Percentiles rank a stretch among this genome's conserved stretches.
Conservation (phyloP, 805 yeast species). For the Metschnikowia kunwiensis region DNA sequence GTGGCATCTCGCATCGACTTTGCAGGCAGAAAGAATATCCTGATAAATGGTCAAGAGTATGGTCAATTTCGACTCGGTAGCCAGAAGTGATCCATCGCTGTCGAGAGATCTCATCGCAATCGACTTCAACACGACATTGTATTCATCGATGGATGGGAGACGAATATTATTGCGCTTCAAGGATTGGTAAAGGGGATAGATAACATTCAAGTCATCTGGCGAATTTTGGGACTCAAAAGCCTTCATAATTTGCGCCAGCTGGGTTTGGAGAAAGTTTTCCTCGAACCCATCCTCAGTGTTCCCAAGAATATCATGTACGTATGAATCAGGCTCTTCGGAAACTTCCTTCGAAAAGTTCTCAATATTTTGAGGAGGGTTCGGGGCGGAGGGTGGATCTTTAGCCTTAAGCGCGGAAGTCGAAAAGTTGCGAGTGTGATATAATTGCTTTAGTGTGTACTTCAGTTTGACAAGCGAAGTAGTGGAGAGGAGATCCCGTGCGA, state of each 20-base stretch:
- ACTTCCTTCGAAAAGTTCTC: not conserved
- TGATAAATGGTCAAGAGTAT: slow-evolving; percentile 64
- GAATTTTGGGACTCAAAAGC: slow-evolving; percentile 16
- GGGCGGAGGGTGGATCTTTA: slow-evolving; percentile 3
- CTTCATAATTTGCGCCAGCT: slow-evolving; percentile 19
- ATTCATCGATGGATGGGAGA: slow-evolving; percentile 52
- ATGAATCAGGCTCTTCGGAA: not conserved
- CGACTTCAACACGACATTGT: slow-evolving; percentile 54
- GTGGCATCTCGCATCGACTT: slow-evolving; percentile 29
- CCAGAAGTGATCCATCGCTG: slow-evolving; percentile 23
- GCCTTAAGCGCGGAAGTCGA: slow-evolving; percentile 6
- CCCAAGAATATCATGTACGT: too few relatives aligned
- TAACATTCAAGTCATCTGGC: slow-evolving; percentile 28
- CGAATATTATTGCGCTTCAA: slow-evolving; percentile 32
- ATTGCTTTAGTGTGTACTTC: slow-evolving; percentile 6
- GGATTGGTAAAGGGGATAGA: slow-evolving; percentile 42
- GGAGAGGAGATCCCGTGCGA: slow-evolving; percentile 23
- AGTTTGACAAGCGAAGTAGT: slow-evolving; percentile 20
- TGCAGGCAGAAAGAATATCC: slow-evolving; percentile 45
- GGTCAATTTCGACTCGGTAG: slow-evolving; percentile 59
- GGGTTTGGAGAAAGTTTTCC: slow-evolving; percentile 20
- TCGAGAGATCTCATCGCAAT: slow-evolving; percentile 49
- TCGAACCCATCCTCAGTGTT: too few relatives aligned
- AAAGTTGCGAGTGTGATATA: slow-evolving; percentile 10
- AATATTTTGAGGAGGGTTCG: not conserved